Conservation (phyloP, 2,329 filamentous ascomycete species). For the Cercospora sp. region DNA sequence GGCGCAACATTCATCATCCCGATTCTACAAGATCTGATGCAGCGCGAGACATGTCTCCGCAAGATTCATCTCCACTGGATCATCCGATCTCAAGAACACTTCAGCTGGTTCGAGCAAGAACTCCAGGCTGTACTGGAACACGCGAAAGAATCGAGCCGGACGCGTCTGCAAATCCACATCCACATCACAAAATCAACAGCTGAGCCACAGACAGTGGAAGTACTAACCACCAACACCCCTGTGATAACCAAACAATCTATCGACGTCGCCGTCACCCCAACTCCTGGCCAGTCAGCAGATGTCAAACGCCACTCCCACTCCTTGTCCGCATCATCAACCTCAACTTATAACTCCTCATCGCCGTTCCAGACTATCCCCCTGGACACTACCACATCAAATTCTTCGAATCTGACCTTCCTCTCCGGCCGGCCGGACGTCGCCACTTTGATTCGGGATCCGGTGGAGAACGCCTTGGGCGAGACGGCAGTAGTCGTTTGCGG, state of each 20-base stretch:
- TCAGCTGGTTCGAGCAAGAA: constrained; percentile 27
- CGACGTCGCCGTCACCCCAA: not conserved
- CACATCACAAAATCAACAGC: constrained; percentile 50
- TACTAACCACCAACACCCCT: not conserved
- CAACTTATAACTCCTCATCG: not conserved
- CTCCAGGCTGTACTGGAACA: constrained; percentile 20
- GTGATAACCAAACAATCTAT: not conserved
- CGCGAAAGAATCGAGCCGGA: constrained; percentile 31
- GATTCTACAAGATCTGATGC: constrained; percentile 56
- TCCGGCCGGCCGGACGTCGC: constrained; percentile 53
- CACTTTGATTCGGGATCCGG: constrained; percentile 54
- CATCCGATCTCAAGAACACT: constrained; percentile 30
- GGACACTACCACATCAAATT: not conserved
- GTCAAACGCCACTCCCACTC: not conserved
- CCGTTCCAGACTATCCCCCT: not conserved
- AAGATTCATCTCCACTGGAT: constrained; percentile 35
- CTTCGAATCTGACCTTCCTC: constrained; percentile 35
- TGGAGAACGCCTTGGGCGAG: constrained; percentile 63
- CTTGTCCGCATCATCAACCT: not conserved
- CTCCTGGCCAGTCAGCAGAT: not conserved
- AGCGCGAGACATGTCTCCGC: constrained; percentile 35
- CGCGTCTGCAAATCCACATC: constrained; percentile 54
- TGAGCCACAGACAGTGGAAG: not conserved
- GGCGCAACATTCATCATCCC: constrained; percentile 61
- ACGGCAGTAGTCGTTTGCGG: constrained; percentile 65